Conservation (phyloP, 768 basidiomycete genomes). For the Boletus fagicola region DNA sequence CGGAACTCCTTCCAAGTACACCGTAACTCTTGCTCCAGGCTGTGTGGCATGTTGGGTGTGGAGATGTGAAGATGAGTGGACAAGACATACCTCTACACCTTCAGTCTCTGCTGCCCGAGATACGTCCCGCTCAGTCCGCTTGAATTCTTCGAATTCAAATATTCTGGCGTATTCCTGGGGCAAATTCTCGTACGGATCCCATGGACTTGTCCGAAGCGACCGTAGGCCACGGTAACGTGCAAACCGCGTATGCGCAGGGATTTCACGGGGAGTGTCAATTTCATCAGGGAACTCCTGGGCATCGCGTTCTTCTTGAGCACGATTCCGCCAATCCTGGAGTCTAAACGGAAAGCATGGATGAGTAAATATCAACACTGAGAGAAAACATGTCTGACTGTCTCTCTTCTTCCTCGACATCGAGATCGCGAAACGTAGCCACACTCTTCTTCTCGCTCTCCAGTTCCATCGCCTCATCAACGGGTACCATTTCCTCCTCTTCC, state of each 20-base stretch:
- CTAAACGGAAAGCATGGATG: conserved; percentile 36
- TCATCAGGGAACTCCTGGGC: conserved; percentile 94
- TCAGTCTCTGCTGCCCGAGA: conserved; percentile 67
- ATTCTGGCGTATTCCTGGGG: conserved; percentile 92
- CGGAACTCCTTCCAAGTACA: conserved; percentile 77
- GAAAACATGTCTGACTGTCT: conserved; percentile 59
- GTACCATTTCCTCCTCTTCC: conserved; percentile 65
- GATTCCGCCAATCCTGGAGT: conserved; percentile 64
- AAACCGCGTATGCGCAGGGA: conserved; percentile 78
- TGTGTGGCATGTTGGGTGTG: conserved; percentile 39
- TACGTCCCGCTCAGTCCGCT: conserved; percentile 73
- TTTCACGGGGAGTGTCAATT: conserved; percentile 87
- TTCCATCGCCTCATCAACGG: conserved; percentile 52
- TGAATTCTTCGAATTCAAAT: conserved; percentile 96
- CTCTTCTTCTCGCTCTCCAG: conserved; percentile 55
- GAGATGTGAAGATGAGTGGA: neutral
- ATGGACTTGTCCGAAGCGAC: conserved; percentile 91
- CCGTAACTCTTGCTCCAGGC: conserved; percentile 79
- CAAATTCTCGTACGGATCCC: conserved; percentile 97
- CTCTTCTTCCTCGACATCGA: conserved; percentile 82
- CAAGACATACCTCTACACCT: conserved; percentile 59
- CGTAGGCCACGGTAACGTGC: conserved; percentile 89
- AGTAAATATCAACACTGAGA: neutral
- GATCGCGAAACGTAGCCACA: conserved; percentile 66
- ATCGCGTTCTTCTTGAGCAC: conserved; percentile 73